These are phyloP conservation scores for Colletotrichum sublineola DNA, from an alignment of 2,329 filamentous ascomycete genomes.

Conservation along the genomic window DNA sequence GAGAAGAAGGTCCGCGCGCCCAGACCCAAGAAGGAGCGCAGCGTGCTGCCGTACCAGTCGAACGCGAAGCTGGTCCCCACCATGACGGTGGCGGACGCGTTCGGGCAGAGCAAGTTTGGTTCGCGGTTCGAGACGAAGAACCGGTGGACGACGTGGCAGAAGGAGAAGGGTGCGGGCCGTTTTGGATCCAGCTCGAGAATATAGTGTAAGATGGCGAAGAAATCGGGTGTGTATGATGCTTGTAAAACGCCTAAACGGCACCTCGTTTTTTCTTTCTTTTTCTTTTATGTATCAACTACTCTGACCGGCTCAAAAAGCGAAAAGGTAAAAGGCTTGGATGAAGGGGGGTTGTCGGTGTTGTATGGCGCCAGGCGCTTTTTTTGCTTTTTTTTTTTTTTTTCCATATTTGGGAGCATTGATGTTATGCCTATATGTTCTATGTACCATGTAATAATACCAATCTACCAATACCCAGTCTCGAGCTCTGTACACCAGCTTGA, in stretches of 20 bases:
- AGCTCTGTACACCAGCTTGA: not conserved
- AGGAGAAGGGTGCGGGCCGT: slow-evolving; percentile 37
- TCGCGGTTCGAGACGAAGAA: slow-evolving; percentile 35
- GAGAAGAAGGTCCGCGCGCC: slow-evolving; percentile 43
- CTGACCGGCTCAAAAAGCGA: not conserved
- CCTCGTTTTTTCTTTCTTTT: not conserved
- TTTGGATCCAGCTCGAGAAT: slow-evolving; percentile 40
- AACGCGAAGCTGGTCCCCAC: slow-evolving; percentile 53
- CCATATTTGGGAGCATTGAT: not conserved
- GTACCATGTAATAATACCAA: slow-evolving; percentile 4
- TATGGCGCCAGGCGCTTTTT: not conserved
- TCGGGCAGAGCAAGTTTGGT: slow-evolving; percentile 44
- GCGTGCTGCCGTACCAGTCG: slow-evolving; percentile 54
- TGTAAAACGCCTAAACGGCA: slow-evolving; percentile 28
- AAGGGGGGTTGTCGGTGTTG: slow-evolving; percentile 1
- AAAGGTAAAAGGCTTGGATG: not conserved
- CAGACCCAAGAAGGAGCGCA: slow-evolving; percentile 33
- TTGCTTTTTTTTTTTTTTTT: too few species aligned
- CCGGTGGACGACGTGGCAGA: slow-evolving; percentile 40
- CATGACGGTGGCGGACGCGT: slow-evolving; percentile 53
- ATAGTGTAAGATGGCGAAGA: slow-evolving; percentile 22
- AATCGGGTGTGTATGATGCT: slow-evolving; percentile 5
- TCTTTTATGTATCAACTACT: slow-evolving; percentile 8
- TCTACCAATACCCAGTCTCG: too few species aligned
- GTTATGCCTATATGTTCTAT: not conserved